Evolutionary conservation across 148 eudicot species (phyloP).

Genomic region (Chenopodium album): DNA sequence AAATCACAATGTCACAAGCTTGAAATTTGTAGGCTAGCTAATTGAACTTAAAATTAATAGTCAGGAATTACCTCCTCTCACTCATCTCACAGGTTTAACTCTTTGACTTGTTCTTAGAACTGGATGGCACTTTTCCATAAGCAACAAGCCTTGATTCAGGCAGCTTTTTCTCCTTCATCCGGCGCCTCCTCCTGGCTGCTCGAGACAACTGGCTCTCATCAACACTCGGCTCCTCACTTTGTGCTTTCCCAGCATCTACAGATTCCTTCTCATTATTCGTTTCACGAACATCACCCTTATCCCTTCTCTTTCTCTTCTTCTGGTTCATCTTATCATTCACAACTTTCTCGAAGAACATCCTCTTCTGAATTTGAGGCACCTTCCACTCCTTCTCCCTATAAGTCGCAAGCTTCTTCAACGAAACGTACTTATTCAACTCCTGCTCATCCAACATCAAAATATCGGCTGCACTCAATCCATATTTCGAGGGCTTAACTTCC

Average conservation of each 20-base stretch:
- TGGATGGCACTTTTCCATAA: slow-evolving; percentile 52
- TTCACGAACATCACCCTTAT: slow-evolving; percentile 20
- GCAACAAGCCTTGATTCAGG: slow-evolving; percentile 49
- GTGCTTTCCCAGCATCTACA: slow-evolving; percentile 23
- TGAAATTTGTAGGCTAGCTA: slow-evolving; percentile 7
- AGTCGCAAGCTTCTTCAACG: slow-evolving; percentile 85
- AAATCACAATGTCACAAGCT: not conserved
- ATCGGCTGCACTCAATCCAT: slow-evolving; percentile 59
- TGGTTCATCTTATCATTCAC: slow-evolving; percentile 21
- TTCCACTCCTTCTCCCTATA: slow-evolving; percentile 82
- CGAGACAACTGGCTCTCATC: slow-evolving; percentile 45
- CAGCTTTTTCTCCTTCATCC: slow-evolving; percentile 41
- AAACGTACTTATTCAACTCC: slow-evolving; percentile 82
- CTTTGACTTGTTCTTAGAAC: slow-evolving; percentile 57
- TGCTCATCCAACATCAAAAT: slow-evolving; percentile 67
- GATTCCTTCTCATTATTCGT: not conserved
- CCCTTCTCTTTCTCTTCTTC: slow-evolving; percentile 31
- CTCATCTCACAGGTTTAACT: slow-evolving; percentile 25
- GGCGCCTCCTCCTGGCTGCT: slow-evolving; percentile 49
- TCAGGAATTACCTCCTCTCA: slow-evolving; percentile 14
- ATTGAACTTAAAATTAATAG: not conserved
- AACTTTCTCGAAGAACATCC: slow-evolving; percentile 26
- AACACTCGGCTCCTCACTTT: slow-evolving; percentile 30
- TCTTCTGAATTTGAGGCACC: slow-evolving; percentile 49
- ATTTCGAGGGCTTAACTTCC: slow-evolving; percentile 52